These are phyloP conservation scores for Thinopyrum elongatum DNA, from an alignment of 176 grass and related monocot genomes.

Conservation along the genomic window DNA sequence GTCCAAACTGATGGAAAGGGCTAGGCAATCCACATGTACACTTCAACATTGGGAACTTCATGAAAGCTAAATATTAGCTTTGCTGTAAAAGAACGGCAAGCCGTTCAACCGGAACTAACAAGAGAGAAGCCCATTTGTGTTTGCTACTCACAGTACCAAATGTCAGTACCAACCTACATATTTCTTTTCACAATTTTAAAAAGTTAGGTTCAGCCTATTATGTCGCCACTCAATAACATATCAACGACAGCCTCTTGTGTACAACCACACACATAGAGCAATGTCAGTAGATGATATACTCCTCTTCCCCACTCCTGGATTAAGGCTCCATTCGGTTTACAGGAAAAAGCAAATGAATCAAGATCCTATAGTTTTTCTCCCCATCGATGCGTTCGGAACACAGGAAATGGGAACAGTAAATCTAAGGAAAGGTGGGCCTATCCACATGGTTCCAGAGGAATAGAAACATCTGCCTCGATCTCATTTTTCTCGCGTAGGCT, in stretches of 20 bases:
- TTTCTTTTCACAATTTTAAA: background rate
- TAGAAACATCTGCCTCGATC: too few species aligned
- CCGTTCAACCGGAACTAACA: background rate
- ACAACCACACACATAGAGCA: background rate
- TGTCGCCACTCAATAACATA: background rate
- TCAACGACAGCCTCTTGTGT: background rate
- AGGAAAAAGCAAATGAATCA: too few species aligned
- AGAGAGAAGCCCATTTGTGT: background rate
- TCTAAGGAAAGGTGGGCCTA: too few species aligned
- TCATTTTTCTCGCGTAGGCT: too few species aligned
- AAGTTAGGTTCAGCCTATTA: background rate
- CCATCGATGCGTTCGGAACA: too few species aligned
- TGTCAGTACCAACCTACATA: background rate
- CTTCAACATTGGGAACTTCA: background rate
- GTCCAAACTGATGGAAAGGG: too few species aligned
- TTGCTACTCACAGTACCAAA: background rate
- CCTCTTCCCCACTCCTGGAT: background rate
- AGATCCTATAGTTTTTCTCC: too few species aligned
- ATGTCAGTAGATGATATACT: background rate
- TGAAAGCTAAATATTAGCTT: background rate
- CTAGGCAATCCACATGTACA: too few species aligned
- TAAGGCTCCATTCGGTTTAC: too few species aligned
- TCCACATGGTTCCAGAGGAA: too few species aligned
- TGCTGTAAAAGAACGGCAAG: background rate
- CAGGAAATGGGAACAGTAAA: too few species aligned